Base-by-base conservation (phyloP, 805 yeast species). In the Ogataea zsoltii region DNA sequence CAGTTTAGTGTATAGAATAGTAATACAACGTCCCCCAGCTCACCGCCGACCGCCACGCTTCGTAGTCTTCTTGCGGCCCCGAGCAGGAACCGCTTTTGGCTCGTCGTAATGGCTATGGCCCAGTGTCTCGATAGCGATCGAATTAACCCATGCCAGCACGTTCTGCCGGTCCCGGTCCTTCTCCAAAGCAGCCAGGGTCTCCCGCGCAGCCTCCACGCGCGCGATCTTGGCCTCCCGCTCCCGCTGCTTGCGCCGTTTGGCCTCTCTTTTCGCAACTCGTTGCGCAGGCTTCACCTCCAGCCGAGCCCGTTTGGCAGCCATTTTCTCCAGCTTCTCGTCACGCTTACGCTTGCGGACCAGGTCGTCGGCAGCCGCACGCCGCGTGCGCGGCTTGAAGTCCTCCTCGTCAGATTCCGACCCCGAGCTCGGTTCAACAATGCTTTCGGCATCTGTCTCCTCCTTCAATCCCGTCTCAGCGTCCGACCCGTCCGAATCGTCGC, bases 71-170 rank as follows among this genome's bases (percentile, higher is more conserved):
- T 54, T 48, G 40, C 55, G 50, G n/a, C 55, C 50, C n/a, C 52
- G 38, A 32, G 50, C 53, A 2, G 47, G 42, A 42, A 46, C 53
- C 33, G 40, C 48, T 21, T 50, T 55, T 2, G 63, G 62, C 1
- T 86, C 87, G 13, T 80, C 85, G 49, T 77, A 82, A 48, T 82
- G 79, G 0, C 75, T 65, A 48, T 72, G 70, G 4, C 80, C 86
- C 13, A 71, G 63, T 33, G 62, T 60, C 11, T 79, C 83, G 13
- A 74, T 51, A 1, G 88, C 86, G 14, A 71, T 65, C 7, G 80
- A 72, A 55, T 83, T 83, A 19, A 80, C 81, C 88, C 88, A 83
- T 45, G 77, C 80, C 2, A 72, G 57, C 26, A 80, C 79, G 42
- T 82, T 63, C 16, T 68, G 66, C 41, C 67, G 56, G 46, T 71